These are phyloP conservation scores for Tubosaeta sp. DNA, from an alignment of 768 basidiomycete species.

Conservation along the genomic window DNA sequence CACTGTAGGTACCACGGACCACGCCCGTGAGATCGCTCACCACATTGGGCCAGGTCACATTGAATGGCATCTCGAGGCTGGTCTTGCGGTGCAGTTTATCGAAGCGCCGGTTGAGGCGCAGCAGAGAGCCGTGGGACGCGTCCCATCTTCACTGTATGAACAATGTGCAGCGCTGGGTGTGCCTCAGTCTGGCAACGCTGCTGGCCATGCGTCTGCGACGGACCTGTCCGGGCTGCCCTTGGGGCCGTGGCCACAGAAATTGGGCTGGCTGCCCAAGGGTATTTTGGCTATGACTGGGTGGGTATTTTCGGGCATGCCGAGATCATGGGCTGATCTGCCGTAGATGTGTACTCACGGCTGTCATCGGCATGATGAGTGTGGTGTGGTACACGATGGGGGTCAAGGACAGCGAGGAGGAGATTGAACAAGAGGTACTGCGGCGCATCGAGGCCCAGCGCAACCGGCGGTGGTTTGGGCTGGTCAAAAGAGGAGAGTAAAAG, in stretches of 20 bases:
- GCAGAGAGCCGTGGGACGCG: constrained; percentile 34
- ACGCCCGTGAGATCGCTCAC: background rate
- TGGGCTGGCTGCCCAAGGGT: constrained; percentile 71
- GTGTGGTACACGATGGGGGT: constrained; percentile 86
- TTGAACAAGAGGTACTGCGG: constrained; percentile 63
- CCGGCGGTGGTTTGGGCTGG: constrained; percentile 42
- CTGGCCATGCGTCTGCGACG: constrained; percentile 64
- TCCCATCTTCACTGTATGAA: constrained; percentile 61
- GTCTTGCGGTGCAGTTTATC: constrained; percentile 82
- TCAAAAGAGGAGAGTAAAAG: constrained; percentile 13
- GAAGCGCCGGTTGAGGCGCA: constrained; percentile 76
- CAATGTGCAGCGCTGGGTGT: constrained; percentile 66
- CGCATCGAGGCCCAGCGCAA: constrained; percentile 55
- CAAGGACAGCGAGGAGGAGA: constrained; percentile 70
- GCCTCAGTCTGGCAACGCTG: constrained; percentile 79
- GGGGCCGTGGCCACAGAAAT: constrained; percentile 69
- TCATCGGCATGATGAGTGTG: constrained; percentile 77
- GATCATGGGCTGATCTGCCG: constrained; percentile 8
- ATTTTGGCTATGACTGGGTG: constrained; percentile 75
- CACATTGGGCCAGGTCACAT: constrained; percentile 54
- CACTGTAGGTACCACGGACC: constrained; percentile 52
- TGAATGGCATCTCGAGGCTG: constrained; percentile 82
- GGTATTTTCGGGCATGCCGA: constrained; percentile 14
- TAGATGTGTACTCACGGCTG: constrained; percentile 78
- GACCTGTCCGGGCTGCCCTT: constrained; percentile 62